A percentile compares a stretch with the other conserved stretches of the same genome.
Conservation (phyloP, 495 filamentous ascomycete genomes). For the Xylaria telfairii region DNA sequence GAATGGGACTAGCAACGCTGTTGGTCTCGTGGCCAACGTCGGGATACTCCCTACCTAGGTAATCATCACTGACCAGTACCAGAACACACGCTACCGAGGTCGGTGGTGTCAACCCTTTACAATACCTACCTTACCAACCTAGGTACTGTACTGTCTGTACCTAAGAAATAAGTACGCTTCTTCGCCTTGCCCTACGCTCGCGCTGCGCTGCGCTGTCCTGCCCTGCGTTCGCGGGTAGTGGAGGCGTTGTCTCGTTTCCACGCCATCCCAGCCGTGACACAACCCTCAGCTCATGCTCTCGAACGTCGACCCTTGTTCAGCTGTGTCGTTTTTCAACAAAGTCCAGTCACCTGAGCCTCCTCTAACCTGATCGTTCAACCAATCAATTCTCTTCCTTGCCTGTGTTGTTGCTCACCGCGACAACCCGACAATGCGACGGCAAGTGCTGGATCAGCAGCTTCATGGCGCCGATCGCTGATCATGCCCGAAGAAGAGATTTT, state of each 20-base stretch:
- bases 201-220: constrained; percentile 1
- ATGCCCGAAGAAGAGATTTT: constrained; percentile 6
- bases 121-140: no score
- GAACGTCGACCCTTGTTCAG: neutral
- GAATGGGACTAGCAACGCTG: constrained; percentile 7
- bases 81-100: no score
- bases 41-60: no score
- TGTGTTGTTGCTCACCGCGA: neutral
- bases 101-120: neutral
- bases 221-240: constrained; percentile 3
- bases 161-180: no score
- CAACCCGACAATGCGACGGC: neutral
- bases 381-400: neutral
- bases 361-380: constrained; percentile 6
- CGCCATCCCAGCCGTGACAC: neutral
- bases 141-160: no score
- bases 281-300: constrained; percentile 9
- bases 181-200: constrained; percentile 13
- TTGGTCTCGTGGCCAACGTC: constrained; percentile 14
- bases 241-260: neutral
- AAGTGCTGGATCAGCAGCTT: neutral
- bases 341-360: constrained; percentile 16
- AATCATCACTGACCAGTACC: no score
- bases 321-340: neutral
- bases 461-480: neutral